Base-by-base conservation (phyloP, 495 filamentous ascomycete genomes). In the Tuber brumale region DNA sequence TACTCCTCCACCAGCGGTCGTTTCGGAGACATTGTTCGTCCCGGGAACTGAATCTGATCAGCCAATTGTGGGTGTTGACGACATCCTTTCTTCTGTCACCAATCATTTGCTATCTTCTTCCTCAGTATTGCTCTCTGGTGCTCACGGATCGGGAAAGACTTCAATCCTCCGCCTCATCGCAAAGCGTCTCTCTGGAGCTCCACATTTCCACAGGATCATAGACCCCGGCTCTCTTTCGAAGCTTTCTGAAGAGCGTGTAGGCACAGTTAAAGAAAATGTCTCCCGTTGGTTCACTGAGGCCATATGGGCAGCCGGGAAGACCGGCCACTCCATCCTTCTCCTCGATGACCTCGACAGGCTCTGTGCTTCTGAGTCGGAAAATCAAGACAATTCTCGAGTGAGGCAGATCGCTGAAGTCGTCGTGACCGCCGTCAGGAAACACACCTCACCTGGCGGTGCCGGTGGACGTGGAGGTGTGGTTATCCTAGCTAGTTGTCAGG, bases 301-400 rank as follows among this genome's bases (percentile, higher is more conserved):
- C 21, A 90, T 91, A 61, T 99, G 95, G 94, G 94, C 91, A 74
- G 91, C 94, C 44, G 88, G 94, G 71, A 88, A 94, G 18, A 94
- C 93, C 61, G 94, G 95, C 9, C 90, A 89, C 75, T 88, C 94
- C 0, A 80, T 97, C 7, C 90, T 99, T 21, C 89, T 99, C 61
- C 86, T 99, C 4, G 95, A 99, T 81, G 95, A 99, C 77, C 86
- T 99, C 16, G 96, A 99, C 83, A 92, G 91, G 76, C 85, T 99
- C 16, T 97, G 95, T 82, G 94, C 95, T 0, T 90, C 89, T 0
- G 95, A 98, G 84, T 97, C 93, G 0, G 95, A 98, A 83, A 94
- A 93, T 73, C 92, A 90, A 66, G 94, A 99, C 79, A 97, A 97
- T 79, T 92, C 90, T 31, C 91, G 96, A 43, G 97, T 94, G 79